Evolutionary conservation across 1,139 yeast species (phyloP), one percentile per base, ranked within the genome.

Genomic region (Suhomyces wounanorum): DNA sequence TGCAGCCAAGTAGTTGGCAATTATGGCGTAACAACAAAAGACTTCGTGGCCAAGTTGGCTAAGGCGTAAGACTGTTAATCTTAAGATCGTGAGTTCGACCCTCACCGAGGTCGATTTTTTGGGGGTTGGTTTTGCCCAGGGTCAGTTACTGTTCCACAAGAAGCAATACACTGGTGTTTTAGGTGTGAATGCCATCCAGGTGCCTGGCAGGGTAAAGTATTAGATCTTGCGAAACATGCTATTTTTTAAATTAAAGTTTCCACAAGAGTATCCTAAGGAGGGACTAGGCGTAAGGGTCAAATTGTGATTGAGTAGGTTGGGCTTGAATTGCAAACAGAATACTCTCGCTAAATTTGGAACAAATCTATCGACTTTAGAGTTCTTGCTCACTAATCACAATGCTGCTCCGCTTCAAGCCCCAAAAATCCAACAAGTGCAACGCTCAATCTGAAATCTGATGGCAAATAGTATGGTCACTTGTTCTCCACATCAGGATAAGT

Each of bases 31-130:
- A n/a, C 40, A 37, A 18, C 26, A 43, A 26, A 28, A 8, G 80
- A 75, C 78, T 75, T 70, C 79, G 79, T 75, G 81, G 81, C 81
- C 80, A 75, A 76, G 79, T 66, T 76, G 81, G 81, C 66, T 76
- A 76, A 77, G 80, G 81, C 80, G 80, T 75, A 70, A 74, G 79
- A 75, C 81, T 76, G 80, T 75, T 76, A 75, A 69, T 73, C 75
- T 67, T 69, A 63, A 70, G 75, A 70, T 68, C 75, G 75, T 68
- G 74, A 70, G 75, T 70, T 70, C 75, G 69, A 70, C 62, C 75
- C 75, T 71, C 75, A 68, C 75, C 73, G 74, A 63, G 75, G 74
- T 70, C 75, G 75, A 26, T 40, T 48, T 28, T 49, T 48, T 52
- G 28, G 3, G 2, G 3, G 6, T 5, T 30, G 23, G 3, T 21